Percentiles rank a stretch among this genome's conserved stretches.
Evolutionary conservation across 257 asterid genomes (phyloP).

Genomic region (Lycium ferocissimum): DNA sequence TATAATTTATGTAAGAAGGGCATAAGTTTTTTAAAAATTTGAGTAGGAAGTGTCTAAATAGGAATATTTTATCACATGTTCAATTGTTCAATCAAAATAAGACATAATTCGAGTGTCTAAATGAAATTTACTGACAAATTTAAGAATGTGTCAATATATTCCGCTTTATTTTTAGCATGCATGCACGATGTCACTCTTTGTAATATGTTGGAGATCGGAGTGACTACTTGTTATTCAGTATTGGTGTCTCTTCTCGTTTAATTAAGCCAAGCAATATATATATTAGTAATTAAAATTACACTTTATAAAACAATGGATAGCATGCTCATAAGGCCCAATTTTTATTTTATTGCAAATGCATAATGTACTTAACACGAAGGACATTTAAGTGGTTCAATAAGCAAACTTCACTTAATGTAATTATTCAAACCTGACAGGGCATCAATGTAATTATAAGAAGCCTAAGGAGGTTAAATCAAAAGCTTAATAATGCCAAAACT

Average conservation of each 20-base stretch:
- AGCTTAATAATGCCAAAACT: background rate
- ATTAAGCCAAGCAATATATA: background rate
- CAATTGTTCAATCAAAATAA: background rate
- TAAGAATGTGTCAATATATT: background rate
- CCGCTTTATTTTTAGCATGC: no score
- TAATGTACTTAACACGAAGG: background rate
- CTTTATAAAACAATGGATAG: no score
- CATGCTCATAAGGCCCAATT: background rate
- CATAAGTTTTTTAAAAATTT: background rate
- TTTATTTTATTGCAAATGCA: background rate
- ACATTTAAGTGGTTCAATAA: background rate
- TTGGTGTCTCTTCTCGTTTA: background rate
- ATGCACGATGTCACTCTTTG: background rate
- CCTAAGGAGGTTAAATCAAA: background rate
- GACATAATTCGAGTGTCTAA: background rate
- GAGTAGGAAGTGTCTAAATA: background rate
- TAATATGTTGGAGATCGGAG: background rate
- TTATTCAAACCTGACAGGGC: background rate
- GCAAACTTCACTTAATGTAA: background rate
- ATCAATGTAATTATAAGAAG: conserved; percentile 10
- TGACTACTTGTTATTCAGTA: background rate
- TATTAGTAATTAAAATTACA: background rate
- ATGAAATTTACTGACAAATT: background rate
- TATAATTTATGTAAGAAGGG: background rate
- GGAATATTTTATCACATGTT: background rate